Evolutionary conservation across 1,284 basidiomycete species (phyloP).

Genomic region (Sanghuangporus weigelae): DNA sequence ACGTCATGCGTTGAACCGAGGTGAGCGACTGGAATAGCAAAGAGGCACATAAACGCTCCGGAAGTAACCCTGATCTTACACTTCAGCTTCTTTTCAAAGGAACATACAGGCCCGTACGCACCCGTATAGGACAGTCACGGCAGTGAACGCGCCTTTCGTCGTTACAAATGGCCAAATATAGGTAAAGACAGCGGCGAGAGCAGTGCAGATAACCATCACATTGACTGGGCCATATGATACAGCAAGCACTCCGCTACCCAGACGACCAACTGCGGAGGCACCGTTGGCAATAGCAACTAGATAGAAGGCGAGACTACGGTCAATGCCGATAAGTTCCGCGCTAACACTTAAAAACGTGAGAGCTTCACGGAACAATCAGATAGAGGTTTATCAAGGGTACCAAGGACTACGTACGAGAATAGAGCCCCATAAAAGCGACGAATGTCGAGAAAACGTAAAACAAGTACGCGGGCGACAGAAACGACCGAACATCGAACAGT

Average conservation of each 20-base stretch:
- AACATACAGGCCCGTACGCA: neutral
- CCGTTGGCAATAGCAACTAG: slow-evolving; percentile 47
- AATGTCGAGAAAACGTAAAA: slow-evolving; percentile 4
- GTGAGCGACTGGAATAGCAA: slow-evolving; percentile 22
- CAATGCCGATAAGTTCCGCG: slow-evolving; percentile 34
- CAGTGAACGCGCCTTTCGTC: slow-evolving; percentile 21
- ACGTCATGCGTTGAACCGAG: slow-evolving; percentile 25
- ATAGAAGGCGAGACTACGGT: slow-evolving; percentile 42
- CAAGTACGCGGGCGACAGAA: neutral
- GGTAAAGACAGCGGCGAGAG: slow-evolving; percentile 26
- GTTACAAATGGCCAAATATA: slow-evolving; percentile 28
- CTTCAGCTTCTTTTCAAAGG: neutral
- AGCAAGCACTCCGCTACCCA: slow-evolving; percentile 34
- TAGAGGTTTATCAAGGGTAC: neutral
- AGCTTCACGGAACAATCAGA: slow-evolving; percentile 24
- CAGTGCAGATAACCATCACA: slow-evolving; percentile 26
- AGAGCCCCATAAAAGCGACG: slow-evolving; percentile 2
- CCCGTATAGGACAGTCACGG: slow-evolving; percentile 25
- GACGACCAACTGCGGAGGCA: slow-evolving; percentile 36
- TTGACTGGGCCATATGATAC: slow-evolving; percentile 26
- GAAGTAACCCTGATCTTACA: slow-evolving; percentile 13
- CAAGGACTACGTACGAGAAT: neutral
- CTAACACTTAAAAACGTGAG: slow-evolving; percentile 44
- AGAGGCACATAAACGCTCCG: slow-evolving; percentile 22
- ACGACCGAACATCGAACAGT: neutral